Evolutionary conservation across 768 basidiomycete species (phyloP).

Genomic region (Hirschioporus abietinus): DNA sequence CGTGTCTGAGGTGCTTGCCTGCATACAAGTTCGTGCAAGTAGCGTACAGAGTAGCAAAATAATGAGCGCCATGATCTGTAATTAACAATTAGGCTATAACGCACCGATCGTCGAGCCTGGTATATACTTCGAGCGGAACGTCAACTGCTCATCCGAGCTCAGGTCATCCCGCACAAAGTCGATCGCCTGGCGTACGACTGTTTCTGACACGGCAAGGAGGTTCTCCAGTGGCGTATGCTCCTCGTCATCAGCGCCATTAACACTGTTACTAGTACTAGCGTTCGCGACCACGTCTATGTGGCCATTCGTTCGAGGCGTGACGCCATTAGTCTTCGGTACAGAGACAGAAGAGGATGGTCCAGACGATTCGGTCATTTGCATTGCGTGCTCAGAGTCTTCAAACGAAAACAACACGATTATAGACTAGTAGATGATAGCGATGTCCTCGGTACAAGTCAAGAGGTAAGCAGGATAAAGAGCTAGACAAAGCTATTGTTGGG

Average conservation of each 20-base stretch:
- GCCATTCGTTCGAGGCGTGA: background rate
- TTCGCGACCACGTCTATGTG: background rate
- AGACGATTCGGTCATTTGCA: slow-evolving; percentile 1
- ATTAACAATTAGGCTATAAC: slow-evolving; percentile 6
- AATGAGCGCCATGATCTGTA: background rate
- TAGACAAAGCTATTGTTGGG: background rate
- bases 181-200: slow-evolving; percentile 66
- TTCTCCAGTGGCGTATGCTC: slow-evolving; percentile 33
- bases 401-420: background rate
- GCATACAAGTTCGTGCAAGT: slow-evolving; percentile 5
- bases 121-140: slow-evolving; percentile 60
- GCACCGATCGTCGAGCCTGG: slow-evolving; percentile 87
- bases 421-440: background rate
- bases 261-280: background rate
- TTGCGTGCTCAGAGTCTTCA: background rate
- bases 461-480: background rate
- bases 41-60: slow-evolving; percentile 6
- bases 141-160: slow-evolving; percentile 64
- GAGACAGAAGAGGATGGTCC: background rate
- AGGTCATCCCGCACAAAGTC: slow-evolving; percentile 65
- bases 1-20: slow-evolving; percentile 88
- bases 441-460: background rate
- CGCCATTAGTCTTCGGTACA: background rate
- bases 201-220: slow-evolving; percentile 61
- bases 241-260: background rate